These are phyloP conservation scores for Umbilicus rupestris DNA, from an alignment of 164 flowering plant genomes.

Conservation along the genomic window DNA sequence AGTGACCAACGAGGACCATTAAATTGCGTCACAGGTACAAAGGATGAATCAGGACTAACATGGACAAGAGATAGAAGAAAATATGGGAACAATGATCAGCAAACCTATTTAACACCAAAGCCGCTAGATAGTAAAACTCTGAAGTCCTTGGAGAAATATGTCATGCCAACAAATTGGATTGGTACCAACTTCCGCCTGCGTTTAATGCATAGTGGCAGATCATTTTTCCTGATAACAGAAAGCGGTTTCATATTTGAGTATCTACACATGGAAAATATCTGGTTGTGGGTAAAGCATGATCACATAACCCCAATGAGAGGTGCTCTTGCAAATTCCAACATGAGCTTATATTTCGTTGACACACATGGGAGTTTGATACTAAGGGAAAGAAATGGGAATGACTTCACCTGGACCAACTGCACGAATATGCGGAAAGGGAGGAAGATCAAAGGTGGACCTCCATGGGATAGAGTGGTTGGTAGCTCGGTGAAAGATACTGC, in stretches of 20 bases:
- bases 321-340: constrained; percentile 63
- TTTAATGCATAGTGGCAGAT: constrained; percentile 49
- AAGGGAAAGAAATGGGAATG: constrained; percentile 51
- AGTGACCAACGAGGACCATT: constrained; percentile 63
- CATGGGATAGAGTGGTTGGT: constrained; percentile 65
- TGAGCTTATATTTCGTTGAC: constrained; percentile 66
- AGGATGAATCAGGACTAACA: constrained; percentile 41
- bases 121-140: constrained; percentile 12
- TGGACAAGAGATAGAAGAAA: constrained; percentile 35
- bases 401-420: constrained; percentile 70
- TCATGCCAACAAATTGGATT: constrained; percentile 21
- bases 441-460: constrained; percentile 56
- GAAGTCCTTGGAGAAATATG: constrained; percentile 21
- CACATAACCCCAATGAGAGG: constrained; percentile 53
- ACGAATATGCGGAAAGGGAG: constrained; percentile 60
- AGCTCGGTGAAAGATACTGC: constrained; percentile 26
- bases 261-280: constrained; percentile 43
- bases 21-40: constrained; percentile 64
- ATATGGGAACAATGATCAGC: constrained; percentile 27
- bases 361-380: constrained; percentile 44
- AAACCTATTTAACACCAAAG: constrained; percentile 36
- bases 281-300: constrained; percentile 76
- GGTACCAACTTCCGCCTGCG: constrained; percentile 41
- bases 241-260: constrained; percentile 52
- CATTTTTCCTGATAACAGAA: constrained; percentile 56